Evolutionary conservation across 2,329 filamentous ascomycete species (phyloP).

Genomic region (Penicillium decumbens): DNA sequence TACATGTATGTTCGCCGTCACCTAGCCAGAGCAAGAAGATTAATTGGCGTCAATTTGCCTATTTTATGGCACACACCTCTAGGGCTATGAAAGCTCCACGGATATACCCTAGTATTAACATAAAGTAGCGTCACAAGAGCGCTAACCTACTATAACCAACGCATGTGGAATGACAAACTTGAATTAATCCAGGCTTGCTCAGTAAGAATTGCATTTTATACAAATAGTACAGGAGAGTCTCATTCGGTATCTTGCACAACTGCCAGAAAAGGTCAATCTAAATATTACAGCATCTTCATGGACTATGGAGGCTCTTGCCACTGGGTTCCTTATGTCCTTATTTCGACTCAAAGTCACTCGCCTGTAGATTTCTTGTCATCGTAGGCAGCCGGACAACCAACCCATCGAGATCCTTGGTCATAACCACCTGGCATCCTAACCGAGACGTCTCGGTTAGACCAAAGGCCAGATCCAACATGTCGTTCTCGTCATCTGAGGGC

Average conservation of each 20-base stretch:
- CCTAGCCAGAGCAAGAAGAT: too few species aligned
- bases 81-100: too few species aligned
- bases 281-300: constrained; percentile 26
- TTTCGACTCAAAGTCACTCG: constrained; percentile 71
- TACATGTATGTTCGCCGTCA: too few species aligned
- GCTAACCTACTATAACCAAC: too few species aligned
- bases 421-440: constrained; percentile 83
- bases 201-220: constrained; percentile 3
- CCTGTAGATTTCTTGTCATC: constrained; percentile 95
- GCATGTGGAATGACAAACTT: neutral
- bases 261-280: constrained; percentile 23
- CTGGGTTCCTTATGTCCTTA: constrained; percentile 9
- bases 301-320: constrained; percentile 4
- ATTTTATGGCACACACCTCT: too few species aligned
- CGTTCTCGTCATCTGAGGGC: constrained; percentile 75
- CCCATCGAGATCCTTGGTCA: constrained; percentile 86
- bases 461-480: constrained; percentile 88
- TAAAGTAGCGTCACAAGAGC: too few species aligned
- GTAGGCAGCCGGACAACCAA: constrained; percentile 77
- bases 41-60: too few species aligned
- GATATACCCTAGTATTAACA: too few species aligned
- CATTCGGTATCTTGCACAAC: constrained; percentile 21
- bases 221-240: constrained; percentile 27
- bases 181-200: constrained; percentile 1
- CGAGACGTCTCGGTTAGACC: constrained; percentile 80